Evolutionary conservation across 2,329 filamentous ascomycete genomes (phyloP).

Genomic region (Penicillium sp.): DNA sequence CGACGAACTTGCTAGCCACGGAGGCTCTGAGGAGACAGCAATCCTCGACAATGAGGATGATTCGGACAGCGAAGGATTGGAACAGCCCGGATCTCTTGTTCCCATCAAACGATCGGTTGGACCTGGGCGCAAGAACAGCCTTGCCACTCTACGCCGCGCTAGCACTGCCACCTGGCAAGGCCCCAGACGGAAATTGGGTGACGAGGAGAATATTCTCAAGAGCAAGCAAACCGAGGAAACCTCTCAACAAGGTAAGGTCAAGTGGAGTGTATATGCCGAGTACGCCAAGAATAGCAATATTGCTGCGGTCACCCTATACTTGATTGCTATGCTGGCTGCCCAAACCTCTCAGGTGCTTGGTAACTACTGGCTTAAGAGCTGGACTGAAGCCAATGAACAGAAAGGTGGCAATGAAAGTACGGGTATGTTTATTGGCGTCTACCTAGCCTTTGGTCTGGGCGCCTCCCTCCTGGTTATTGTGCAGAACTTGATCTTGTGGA

Average conservation of each 20-base stretch:
- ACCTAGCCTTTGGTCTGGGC: conserved; percentile 91
- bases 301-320: conserved; percentile 76
- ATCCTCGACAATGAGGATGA: conserved; percentile 52
- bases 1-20: conserved; percentile 67
- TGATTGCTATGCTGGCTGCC: conserved; percentile 72
- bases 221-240: conserved; percentile 86
- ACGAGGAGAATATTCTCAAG: conserved; percentile 73
- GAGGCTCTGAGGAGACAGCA: conserved; percentile 62
- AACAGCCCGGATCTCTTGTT: conserved; percentile 76
- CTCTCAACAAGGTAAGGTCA: conserved; percentile 93
- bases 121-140: conserved; percentile 65
- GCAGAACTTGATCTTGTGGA: conserved; percentile 95
- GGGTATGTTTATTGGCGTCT: conserved; percentile 90
- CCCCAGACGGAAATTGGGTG: conserved; percentile 76
- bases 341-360: conserved; percentile 82
- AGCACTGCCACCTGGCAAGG: conserved; percentile 89
- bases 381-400: conserved; percentile 77
- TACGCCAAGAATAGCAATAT: conserved; percentile 96
- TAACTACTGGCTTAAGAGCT: conserved; percentile 90
- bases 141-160: conserved; percentile 79
- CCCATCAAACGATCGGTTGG: conserved; percentile 67
- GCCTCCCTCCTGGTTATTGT: conserved; percentile 80
- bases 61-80: conserved; percentile 58
- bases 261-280: conserved; percentile 91
- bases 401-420: conserved; percentile 70